phyloP scores from a whole-genome alignment of 75 land plant species.

The Pseudotsuga menziesii region DNA sequence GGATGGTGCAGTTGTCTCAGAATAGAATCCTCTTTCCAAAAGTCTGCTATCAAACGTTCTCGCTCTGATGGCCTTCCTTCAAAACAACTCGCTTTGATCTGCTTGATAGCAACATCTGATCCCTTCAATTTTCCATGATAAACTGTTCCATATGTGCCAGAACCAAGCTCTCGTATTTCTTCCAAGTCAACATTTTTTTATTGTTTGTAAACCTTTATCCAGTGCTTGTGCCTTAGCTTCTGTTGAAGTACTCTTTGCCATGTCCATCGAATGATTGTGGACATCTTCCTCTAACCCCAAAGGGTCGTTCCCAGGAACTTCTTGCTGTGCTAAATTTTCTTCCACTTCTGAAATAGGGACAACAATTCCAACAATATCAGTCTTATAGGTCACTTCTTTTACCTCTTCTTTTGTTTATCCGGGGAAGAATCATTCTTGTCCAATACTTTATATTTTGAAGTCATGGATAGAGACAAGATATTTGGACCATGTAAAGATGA shows the following conservation, averaged over 20 bases:
- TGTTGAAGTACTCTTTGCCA: constrained; percentile 49
- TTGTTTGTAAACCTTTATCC: constrained; percentile 71
- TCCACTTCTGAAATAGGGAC: background rate
- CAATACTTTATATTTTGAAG: background rate
- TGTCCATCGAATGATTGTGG: constrained; percentile 19
- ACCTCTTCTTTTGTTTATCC: constrained; percentile 1
- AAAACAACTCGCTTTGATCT: constrained; percentile 82
- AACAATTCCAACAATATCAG: background rate
- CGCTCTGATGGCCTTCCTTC: constrained; percentile 72
- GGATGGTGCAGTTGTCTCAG: constrained; percentile 92
- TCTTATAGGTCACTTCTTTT: background rate
- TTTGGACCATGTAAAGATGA: background rate
- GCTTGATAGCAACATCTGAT: constrained; percentile 95
- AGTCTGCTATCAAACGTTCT: constrained; percentile 81
- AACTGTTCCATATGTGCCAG: constrained; percentile 85
- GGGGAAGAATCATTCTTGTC: background rate
- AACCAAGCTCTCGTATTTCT: constrained; percentile 73
- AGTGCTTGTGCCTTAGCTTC: constrained; percentile 77
- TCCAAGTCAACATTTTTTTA: constrained; percentile 76
- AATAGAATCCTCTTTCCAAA: constrained; percentile 91
- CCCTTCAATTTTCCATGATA: constrained; percentile 97
- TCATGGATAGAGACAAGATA: background rate
- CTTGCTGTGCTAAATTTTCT: constrained; percentile 3
- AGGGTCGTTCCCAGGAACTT: constrained; percentile 16
- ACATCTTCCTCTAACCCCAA: constrained; percentile 27